A percentile compares a stretch with the other conserved stretches of the same genome.
phyloP scores from a whole-genome alignment of 2,329 filamentous ascomycete genomes.

The Arthroderma sp. region DNA sequence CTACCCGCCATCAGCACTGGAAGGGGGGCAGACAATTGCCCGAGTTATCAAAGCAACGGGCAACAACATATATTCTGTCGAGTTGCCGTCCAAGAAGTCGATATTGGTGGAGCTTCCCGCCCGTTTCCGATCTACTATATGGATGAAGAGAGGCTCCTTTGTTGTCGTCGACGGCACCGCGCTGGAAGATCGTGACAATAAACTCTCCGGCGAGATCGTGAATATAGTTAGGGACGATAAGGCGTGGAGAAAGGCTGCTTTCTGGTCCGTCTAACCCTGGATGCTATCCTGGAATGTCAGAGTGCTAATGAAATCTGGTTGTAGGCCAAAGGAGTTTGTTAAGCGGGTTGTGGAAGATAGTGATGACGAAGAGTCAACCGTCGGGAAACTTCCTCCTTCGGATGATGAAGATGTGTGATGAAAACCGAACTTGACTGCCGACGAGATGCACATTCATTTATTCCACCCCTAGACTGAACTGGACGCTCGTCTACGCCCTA shows the following conservation, averaged over 20 bases:
- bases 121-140: slow-evolving; percentile 81
- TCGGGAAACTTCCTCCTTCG: slow-evolving; percentile 74
- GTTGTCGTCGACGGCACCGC: slow-evolving; percentile 65
- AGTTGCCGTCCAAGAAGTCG: slow-evolving; percentile 53
- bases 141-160: slow-evolving; percentile 80
- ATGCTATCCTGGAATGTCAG: background rate
- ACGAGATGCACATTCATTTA: background rate
- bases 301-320: slow-evolving; percentile 9
- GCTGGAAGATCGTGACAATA: slow-evolving; percentile 57
- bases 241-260: slow-evolving; percentile 74
- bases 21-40: slow-evolving; percentile 51
- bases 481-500: background rate
- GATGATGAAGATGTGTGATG: slow-evolving; percentile 43
- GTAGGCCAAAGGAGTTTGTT: slow-evolving; percentile 69
- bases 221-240: slow-evolving; percentile 90
- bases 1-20: slow-evolving; percentile 44
- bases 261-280: slow-evolving; percentile 51
- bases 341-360: slow-evolving; percentile 56
- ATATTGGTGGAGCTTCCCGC: slow-evolving; percentile 71
- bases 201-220: slow-evolving; percentile 76
- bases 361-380: slow-evolving; percentile 64
- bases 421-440: background rate
- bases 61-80: slow-evolving; percentile 76
- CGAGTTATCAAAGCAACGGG: slow-evolving; percentile 71
- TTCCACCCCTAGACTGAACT: slow-evolving; percentile 4